Base-by-base conservation (phyloP, 179 eudicot genomes). In the Silene noctiflora region DNA sequence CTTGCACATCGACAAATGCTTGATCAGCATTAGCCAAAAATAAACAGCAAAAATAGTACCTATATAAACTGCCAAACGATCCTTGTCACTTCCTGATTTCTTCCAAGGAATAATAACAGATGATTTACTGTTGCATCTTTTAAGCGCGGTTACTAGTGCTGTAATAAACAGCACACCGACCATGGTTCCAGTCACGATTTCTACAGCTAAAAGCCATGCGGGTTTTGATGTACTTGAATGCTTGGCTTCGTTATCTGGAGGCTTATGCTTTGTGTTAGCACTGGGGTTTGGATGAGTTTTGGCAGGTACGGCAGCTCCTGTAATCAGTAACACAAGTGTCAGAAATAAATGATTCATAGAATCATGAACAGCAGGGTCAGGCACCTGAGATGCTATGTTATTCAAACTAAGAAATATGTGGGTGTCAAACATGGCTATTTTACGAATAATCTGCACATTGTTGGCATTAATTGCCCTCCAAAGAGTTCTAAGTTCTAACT, bases 51-150 rank as follows among this genome's bases (percentile, higher is more conserved):
- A 44, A 44, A 44, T 10, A 10, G 14, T 77, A 94, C 98, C 97
- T 78, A 90, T 79, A 75, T 76, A 87, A 42, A 90, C 84, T 5
- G 86, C 84, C 82, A 82, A 71, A 44, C 87, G 88, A 59, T 86
- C 94, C 83, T 84, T 90, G 73, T 86, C 86, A 73, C 98, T 88
- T 56, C 86, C 82, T 12, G 95, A 89, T 80, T 90, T 95, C 82
- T 89, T 95, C 99, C 98, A 93, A 62, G 95, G 94, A 73, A 88
- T 90, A 53, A 88, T 83, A 79, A 85, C 83, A 16, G 96, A 87
- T 51, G 95, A 79, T 82, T 87, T 86, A 69, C 69, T 86, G 76
- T 87, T 87, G 79, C 83, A 90, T 80, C 87, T 91, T 70, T 80
- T 86, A 67, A 84, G 69, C 42, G 85, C 82, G 27, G 88, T 84